Base-by-base conservation (phyloP, 768 basidiomycete genomes). In the Ramaria rubella region DNA sequence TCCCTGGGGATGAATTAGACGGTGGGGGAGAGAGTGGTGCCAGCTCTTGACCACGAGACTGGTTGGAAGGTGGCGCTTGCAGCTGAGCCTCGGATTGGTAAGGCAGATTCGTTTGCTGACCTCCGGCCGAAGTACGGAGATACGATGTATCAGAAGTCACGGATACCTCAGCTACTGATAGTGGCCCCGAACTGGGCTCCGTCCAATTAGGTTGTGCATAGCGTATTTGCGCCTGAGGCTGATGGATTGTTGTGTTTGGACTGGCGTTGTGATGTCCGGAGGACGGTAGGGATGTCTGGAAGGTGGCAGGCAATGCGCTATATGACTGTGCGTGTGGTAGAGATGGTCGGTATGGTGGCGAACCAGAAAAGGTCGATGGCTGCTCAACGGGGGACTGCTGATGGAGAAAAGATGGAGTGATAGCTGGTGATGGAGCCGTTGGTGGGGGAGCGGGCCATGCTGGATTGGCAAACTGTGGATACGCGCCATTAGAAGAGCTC, bases 251-350 rank as follows among this genome's bases (percentile, higher is more conserved):
- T 15, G 55, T 15, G 26, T 31, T 33, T n/a, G 24, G 7, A 17
- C 21, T 33, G 3, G 43, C 21, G n/a, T 4, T 21, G 26, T 31
- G 55, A 19, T 30, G 43, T 24, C n/a, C n/a, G n/a, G n/a, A n/a
- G n/a, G 44, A 30, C 19, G 55, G 24, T 23, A 45, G 55, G 21
- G 55, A 56, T 8, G 14, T 19, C 40, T 56, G 44, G 38, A 54
- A 54, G 17, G 46, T 24, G 19, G 49, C 11, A 23, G 57, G 30
- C 17, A 29, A 9, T 12, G 27, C 52, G 38, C 5, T 66, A 55
- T 61, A 59, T 3, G 66, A 49, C 23, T 60, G 36, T 8, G 60
- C 63, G 15, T 69, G 70, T 7, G 65, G 64, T 23, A 61, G 60
- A 6, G 60, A 57, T 24, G 51, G 58, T 42, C 56, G 52, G n/a